Conservation (phyloP, 1,284 basidiomycete genomes). For the Ustilago esculenta region DNA sequence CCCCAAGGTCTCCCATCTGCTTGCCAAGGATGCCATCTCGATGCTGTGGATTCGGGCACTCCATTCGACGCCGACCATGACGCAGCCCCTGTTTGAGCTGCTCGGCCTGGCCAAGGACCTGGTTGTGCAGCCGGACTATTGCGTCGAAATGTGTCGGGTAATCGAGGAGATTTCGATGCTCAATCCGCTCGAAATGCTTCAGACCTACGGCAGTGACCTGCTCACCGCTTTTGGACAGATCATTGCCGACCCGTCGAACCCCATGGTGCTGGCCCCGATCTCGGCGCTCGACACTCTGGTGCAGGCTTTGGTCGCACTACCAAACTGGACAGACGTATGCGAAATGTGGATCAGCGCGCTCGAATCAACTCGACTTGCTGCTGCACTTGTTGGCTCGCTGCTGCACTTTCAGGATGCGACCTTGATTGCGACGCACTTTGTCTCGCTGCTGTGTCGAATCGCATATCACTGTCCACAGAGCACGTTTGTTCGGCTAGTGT, state of each 20-base stretch:
- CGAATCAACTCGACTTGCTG: conserved; percentile 45
- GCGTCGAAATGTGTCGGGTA: conserved; percentile 58
- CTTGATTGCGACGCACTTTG: conserved; percentile 53
- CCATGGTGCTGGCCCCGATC: conserved; percentile 57
- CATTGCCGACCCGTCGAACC: conserved; percentile 54
- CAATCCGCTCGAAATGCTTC: conserved; percentile 51
- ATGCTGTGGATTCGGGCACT: conserved; percentile 61
- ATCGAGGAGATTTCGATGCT: conserved; percentile 59
- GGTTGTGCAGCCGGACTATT: conserved; percentile 59
- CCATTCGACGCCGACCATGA: conserved; percentile 56
- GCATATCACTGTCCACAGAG: conserved; percentile 38
- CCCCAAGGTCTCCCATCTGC: conserved; percentile 45
- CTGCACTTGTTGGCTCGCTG: conserved; percentile 49
- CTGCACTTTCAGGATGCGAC: conserved; percentile 55
- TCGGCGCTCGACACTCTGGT: conserved; percentile 53
- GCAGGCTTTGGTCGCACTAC: conserved; percentile 44
- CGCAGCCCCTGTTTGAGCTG: conserved; percentile 55
- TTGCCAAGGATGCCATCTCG: conserved; percentile 61
- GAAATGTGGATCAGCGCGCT: conserved; percentile 42
- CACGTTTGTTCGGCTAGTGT: conserved; percentile 51
- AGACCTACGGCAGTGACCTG: conserved; percentile 48
- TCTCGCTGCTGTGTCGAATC: conserved; percentile 56
- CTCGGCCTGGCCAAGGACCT: conserved; percentile 47
- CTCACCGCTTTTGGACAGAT: conserved; percentile 49
- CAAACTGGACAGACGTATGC: conserved; percentile 38